Conservation (phyloP, 129 eudicot genomes). For the Chrysanthemum makinoi region DNA sequence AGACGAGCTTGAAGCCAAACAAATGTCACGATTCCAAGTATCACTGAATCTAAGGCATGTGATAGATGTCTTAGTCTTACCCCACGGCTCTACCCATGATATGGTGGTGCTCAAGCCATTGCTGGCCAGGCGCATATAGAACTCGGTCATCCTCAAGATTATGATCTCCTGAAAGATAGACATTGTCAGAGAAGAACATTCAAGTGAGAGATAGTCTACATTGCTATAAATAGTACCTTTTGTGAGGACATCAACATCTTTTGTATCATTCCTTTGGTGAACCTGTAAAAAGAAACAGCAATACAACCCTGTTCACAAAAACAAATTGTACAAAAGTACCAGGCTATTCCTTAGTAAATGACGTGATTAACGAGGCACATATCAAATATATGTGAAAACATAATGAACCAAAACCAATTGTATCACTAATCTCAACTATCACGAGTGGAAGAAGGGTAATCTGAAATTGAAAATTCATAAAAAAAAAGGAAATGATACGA, state of each 20-base stretch:
- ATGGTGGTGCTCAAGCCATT: conserved; percentile 71
- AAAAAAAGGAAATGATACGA: too few relatives aligned
- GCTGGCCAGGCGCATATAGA: conserved; percentile 76
- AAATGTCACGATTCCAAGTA: too few relatives aligned
- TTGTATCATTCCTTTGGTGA: conserved; percentile 58
- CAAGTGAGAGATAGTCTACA: background rate
- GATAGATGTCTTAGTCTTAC: conserved; percentile 31
- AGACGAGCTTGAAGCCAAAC: too few relatives aligned
- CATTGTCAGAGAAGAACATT: conserved; percentile 3
- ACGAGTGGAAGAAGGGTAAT: too few relatives aligned
- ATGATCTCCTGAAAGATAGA: conserved; percentile 53
- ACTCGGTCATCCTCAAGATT: conserved; percentile 56
- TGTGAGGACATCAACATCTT: conserved; percentile 70
- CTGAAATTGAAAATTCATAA: too few relatives aligned
- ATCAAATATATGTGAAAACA: background rate
- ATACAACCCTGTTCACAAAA: background rate
- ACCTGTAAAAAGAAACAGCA: conserved; percentile 40
- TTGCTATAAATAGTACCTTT: conserved; percentile 52
- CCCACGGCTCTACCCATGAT: conserved; percentile 92
- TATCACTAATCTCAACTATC: too few relatives aligned
- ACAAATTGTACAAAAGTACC: background rate
- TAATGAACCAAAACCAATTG: background rate
- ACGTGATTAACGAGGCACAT: background rate
- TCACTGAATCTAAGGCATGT: background rate
- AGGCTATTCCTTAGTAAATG: too few relatives aligned